Conservation (phyloP, 495 filamentous ascomycete genomes). For the Parmelia sp. region DNA sequence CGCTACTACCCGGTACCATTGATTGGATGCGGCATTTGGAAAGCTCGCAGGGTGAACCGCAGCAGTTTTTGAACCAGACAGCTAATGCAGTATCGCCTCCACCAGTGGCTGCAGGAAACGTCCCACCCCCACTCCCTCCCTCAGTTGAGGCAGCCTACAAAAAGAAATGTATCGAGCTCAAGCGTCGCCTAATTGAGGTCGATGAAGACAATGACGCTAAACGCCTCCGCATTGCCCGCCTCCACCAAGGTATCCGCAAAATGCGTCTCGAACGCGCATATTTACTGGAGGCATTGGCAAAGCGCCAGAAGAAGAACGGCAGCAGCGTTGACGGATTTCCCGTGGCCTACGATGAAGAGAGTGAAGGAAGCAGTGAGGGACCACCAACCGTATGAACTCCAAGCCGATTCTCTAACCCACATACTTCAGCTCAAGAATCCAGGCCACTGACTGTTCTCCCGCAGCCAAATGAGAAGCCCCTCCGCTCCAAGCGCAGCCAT, state of each 20-base stretch:
- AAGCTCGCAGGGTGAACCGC: too few species aligned
- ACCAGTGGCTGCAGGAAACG: slow-evolving; percentile 37
- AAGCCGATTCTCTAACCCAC: not conserved
- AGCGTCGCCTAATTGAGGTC: slow-evolving; percentile 82
- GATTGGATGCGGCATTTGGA: not conserved
- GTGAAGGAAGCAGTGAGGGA: slow-evolving; percentile 27
- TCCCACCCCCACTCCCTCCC: slow-evolving; percentile 68
- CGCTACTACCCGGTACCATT: not conserved
- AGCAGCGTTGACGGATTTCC: slow-evolving; percentile 26
- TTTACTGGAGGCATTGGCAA: slow-evolving; percentile 78
- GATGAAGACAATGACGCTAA: slow-evolving; percentile 80
- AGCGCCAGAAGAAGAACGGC: slow-evolving; percentile 58
- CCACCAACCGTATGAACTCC: slow-evolving; percentile 25
- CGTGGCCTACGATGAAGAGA: slow-evolving; percentile 26
- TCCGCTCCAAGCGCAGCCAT: slow-evolving; percentile 70
- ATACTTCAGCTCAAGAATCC: slow-evolving; percentile 1
- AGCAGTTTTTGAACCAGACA: not conserved
- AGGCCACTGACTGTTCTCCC: slow-evolving; percentile 22
- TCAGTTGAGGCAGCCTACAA: slow-evolving; percentile 95
- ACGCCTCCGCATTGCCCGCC: slow-evolving; percentile 68
- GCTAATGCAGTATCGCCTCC: slow-evolving; percentile 12
- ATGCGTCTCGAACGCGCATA: slow-evolving; percentile 86
- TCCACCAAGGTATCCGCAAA: slow-evolving; percentile 78
- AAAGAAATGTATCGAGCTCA: slow-evolving; percentile 92
- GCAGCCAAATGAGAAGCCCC: slow-evolving; percentile 84